Base-by-base conservation (phyloP, 805 yeast genomes). In the Komagataella pseudopastoris region DNA sequence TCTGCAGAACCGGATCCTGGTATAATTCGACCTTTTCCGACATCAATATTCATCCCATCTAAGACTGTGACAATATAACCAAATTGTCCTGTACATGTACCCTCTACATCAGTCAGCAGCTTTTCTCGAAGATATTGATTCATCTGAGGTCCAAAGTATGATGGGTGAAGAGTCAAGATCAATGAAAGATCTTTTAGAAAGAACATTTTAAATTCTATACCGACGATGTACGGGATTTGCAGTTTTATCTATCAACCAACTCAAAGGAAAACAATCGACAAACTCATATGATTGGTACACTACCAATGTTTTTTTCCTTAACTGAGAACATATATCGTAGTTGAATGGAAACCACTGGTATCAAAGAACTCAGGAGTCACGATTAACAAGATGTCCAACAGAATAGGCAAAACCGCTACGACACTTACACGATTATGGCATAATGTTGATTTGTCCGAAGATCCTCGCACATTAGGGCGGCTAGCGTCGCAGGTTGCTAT, bases 21-120 rank as follows among this genome's bases (percentile, higher is more conserved):
- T 47, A 93, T 77, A 56, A 93, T 87, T 59, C 86, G 75, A 17
- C 99, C 99, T 59, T 88, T 84, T 49, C 96, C 99, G 43, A 93
- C 95, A 63, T 93, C 97, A 53, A 93, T 88, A 57, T 83, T 79
- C 85, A 88, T 88, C 57, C 95, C 88, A 63, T 93, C 98, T 63
- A 93, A 74, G 47, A 93, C 99, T 69, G 97, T 91, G 53, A 93
- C 83, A 58, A 93, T 93, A 66, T 93, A 93, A 12, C 99, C 99
- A 71, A 93, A 93, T 67, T 93, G 96, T 60, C 99, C 99, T 0
- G 98, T 90, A 70, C 98, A 93, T 1, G 98, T 89, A 23, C 99
- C 99, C 70, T 93, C 99, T 46, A 93, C 99, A 64, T 93, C 99
- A 57, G 88, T 89, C 53, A 93, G 76, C 55, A 93, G 75, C 67